These are phyloP conservation scores for Talaromyces sp. DNA, from an alignment of 2,329 filamentous ascomycete species.

Conservation along the genomic window DNA sequence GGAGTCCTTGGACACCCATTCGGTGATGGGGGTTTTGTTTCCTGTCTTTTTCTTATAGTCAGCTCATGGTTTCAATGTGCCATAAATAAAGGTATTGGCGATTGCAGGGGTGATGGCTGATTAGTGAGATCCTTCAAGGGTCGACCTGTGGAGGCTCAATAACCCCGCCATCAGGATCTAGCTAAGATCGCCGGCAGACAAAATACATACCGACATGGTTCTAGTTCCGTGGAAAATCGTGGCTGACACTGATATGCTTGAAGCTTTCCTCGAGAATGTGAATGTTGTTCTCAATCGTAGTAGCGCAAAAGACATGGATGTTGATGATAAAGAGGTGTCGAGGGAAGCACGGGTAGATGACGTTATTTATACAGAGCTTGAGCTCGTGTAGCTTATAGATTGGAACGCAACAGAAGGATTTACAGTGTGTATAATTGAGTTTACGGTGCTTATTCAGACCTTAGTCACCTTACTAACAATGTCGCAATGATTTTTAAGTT, in stretches of 20 bases:
- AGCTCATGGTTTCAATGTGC: not conserved
- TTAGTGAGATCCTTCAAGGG: not conserved
- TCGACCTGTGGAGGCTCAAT: not conserved
- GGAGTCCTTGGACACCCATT: conserved; percentile 78
- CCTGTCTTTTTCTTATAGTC: conserved; percentile 10
- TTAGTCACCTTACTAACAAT: not conserved
- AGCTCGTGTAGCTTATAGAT: not conserved
- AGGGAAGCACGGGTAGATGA: not conserved
- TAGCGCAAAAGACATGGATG: conserved; percentile 8
- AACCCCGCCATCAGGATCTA: not conserved
- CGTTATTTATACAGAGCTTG: not conserved
- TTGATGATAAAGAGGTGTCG: not conserved
- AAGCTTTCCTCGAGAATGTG: conserved; percentile 5
- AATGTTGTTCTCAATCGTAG: conserved; percentile 3
- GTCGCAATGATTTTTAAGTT: not conserved
- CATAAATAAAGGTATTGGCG: conserved; percentile 23
- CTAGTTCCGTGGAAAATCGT: conserved; percentile 15
- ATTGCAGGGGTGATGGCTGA: not conserved
- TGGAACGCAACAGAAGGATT: not conserved
- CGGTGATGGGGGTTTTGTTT: conserved; percentile 57
- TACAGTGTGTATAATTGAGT: not conserved
- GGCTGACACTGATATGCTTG: not conserved
- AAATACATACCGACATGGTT: conserved; percentile 36
- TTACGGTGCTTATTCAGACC: not conserved
- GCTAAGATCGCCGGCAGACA: not conserved